A percentile compares a stretch with the other conserved stretches of the same genome.
Evolutionary conservation across 106 monocot genomes (phyloP).

Genomic region (Triglochin maritima): DNA sequence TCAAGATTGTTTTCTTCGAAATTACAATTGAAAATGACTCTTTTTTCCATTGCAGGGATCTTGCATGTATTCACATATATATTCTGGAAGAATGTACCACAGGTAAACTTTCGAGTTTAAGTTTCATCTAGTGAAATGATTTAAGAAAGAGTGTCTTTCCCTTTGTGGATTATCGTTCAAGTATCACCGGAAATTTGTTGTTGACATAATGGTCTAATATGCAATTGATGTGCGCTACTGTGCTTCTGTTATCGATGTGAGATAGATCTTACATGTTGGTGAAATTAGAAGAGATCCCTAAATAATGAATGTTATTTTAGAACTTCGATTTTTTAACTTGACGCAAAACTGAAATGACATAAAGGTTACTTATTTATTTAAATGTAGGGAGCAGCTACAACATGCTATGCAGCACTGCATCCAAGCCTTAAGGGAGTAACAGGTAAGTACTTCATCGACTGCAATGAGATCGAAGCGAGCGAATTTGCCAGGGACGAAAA

Average conservation of each 20-base stretch:
- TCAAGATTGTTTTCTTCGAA: too few species aligned
- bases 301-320: too few species aligned
- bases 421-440: conserved; percentile 9
- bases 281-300: too few species aligned
- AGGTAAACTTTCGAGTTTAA: conserved; percentile 26
- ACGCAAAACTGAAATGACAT: too few species aligned
- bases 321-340: too few species aligned
- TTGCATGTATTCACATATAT: conserved; percentile 47
- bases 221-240: neutral
- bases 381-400: conserved; percentile 22
- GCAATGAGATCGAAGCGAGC: neutral
- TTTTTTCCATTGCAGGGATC: conserved; percentile 37
- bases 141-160: too few species aligned
- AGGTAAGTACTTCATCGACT: conserved; percentile 14
- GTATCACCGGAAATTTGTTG: too few species aligned
- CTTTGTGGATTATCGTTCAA: too few species aligned
- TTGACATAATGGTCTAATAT: too few species aligned
- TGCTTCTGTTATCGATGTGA: neutral
- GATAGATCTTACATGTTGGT: neutral
- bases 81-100: conserved; percentile 84
- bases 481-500: conserved; percentile 1
- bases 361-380: too few species aligned
- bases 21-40: neutral
- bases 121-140: too few species aligned
- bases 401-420: conserved; percentile 22